Evolutionary conservation across 2,329 filamentous ascomycete genomes (phyloP).

Genomic region (Colletotrichum sansevieriae): DNA sequence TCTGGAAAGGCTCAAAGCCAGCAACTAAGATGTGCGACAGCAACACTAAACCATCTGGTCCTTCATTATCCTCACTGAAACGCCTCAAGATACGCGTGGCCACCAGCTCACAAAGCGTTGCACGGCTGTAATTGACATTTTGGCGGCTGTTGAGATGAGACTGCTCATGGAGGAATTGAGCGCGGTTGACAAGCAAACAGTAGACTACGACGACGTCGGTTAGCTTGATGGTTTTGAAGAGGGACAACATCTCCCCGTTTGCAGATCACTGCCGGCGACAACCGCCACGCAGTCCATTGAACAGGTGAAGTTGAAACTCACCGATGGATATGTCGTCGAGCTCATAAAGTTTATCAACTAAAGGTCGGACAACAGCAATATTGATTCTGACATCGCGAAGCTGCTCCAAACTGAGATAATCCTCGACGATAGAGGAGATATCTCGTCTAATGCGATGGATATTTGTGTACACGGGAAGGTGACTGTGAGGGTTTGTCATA

Average conservation of each 20-base stretch:
- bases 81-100: constrained; percentile 82
- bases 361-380: constrained; percentile 80
- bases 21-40: constrained; percentile 85
- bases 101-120: constrained; percentile 83
- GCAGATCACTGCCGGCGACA: no score
- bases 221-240: no score
- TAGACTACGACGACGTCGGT: constrained; percentile 68
- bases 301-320: constrained; percentile 51
- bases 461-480: constrained; percentile 80
- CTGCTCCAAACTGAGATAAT: constrained; percentile 78
- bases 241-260: no score
- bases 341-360: constrained; percentile 87
- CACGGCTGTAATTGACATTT: constrained; percentile 83
- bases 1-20: constrained; percentile 88
- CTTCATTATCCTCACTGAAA: constrained; percentile 82
- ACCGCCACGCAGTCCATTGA: not conserved
- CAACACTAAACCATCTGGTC: constrained; percentile 76
- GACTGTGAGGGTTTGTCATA: constrained; percentile 68
- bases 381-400: constrained; percentile 86
- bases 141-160: constrained; percentile 81
- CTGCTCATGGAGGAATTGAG: constrained; percentile 84
- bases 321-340: constrained; percentile 83
- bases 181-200: constrained; percentile 84
- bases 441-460: constrained; percentile 79
- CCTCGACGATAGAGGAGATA: constrained; percentile 73